These are phyloP conservation scores for Boletellus emodensis DNA, from an alignment of 768 basidiomycete genomes.

Conservation along the genomic window DNA sequence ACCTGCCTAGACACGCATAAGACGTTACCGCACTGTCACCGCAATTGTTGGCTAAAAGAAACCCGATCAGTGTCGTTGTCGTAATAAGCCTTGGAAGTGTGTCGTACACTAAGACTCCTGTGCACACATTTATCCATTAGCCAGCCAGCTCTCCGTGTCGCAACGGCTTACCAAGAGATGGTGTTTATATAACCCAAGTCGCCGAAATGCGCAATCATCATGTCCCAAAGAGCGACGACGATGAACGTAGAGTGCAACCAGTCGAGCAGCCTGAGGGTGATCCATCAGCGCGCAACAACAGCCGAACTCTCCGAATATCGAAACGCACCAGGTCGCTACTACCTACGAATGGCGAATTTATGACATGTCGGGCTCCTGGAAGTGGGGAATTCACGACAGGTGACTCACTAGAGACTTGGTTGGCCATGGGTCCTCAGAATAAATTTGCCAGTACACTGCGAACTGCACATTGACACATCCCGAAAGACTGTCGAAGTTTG, in stretches of 20 bases:
- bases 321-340: slow-evolving; percentile 17
- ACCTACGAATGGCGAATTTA: slow-evolving; percentile 9
- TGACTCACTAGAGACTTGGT: slow-evolving; percentile 17
- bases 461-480: slow-evolving; percentile 27
- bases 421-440: slow-evolving; percentile 12
- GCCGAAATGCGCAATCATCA: slow-evolving; percentile 19
- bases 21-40: slow-evolving; percentile 15
- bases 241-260: slow-evolving; percentile 22
- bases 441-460: slow-evolving; percentile 18
- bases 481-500: slow-evolving; percentile 16
- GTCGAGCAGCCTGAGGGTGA: slow-evolving; percentile 18
- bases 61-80: background rate
- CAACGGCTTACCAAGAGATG: slow-evolving; percentile 23
- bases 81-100: no score
- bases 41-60: slow-evolving; percentile 14
- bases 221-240: slow-evolving; percentile 21
- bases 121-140: background rate
- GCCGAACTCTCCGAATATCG: no score
- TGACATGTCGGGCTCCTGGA: background rate
- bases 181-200: slow-evolving; percentile 2
- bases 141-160: background rate
- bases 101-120: slow-evolving; percentile 25
- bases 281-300: background rate
- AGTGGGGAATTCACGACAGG: background rate
- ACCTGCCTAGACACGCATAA: background rate